These are phyloP conservation scores for Actinomucor elegans DNA, from an alignment of 371 early-diverging fungal species.

Conservation along the genomic window DNA sequence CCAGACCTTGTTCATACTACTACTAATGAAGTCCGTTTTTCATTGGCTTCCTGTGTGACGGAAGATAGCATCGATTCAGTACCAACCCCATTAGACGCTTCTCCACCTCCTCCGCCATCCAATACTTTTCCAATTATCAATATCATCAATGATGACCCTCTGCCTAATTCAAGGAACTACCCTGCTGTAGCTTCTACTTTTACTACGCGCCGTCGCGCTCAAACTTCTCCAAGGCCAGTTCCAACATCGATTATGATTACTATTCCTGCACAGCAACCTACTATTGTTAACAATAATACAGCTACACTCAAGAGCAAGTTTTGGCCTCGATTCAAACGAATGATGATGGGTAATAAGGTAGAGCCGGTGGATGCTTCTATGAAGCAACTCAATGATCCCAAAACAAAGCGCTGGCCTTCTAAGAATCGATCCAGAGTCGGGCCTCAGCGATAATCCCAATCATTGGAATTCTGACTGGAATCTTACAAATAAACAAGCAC, in stretches of 20 bases:
- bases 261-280: conserved; percentile 5
- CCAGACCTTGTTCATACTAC: conserved; percentile 4
- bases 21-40: conserved; percentile 22
- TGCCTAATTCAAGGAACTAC: conserved; percentile 21
- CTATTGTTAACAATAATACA: not conserved
- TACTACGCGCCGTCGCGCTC: conserved; percentile 15
- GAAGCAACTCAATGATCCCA: conserved; percentile 10
- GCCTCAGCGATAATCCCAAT: conserved; percentile 13
- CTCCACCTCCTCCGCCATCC: conserved; percentile 27
- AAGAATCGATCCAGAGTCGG: conserved; percentile 25
- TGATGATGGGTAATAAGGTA: conserved; percentile 13
- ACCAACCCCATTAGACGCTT: conserved; percentile 40
- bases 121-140: conserved; percentile 34
- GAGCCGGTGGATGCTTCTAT: conserved; percentile 9
- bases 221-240: conserved; percentile 8
- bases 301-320: conserved; percentile 7
- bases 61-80: conserved; percentile 38
- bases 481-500: not conserved
- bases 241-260: conserved; percentile 3
- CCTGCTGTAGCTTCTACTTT: conserved; percentile 19
- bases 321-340: conserved; percentile 36
- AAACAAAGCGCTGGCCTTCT: conserved; percentile 22
- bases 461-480: conserved; percentile 11
- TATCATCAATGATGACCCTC: conserved; percentile 31
- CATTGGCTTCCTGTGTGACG: conserved; percentile 34